These are phyloP conservation scores for Paradendryphiella salina DNA, from an alignment of 2,329 filamentous ascomycete species.

Conservation along the genomic window DNA sequence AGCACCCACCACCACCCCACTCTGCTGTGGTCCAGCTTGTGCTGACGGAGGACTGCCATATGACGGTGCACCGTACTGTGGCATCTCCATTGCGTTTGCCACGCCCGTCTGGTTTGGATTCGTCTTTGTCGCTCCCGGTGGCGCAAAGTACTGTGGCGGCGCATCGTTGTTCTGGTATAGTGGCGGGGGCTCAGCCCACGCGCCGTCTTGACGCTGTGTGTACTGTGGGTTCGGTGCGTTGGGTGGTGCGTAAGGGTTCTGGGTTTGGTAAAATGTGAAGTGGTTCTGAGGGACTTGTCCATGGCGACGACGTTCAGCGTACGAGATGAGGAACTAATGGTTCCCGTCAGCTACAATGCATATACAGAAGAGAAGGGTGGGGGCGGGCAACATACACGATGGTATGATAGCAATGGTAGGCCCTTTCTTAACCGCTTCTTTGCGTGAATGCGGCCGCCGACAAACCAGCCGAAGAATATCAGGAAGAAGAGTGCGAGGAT, in stretches of 20 bases:
- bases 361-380: not conserved
- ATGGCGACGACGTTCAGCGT: constrained; percentile 41
- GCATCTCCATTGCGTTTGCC: constrained; percentile 33
- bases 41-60: not conserved
- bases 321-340: constrained; percentile 50
- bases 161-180: constrained; percentile 41
- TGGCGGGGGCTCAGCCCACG: constrained; percentile 41
- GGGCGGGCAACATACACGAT: constrained; percentile 55
- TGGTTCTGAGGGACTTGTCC: constrained; percentile 42
- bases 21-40: constrained; percentile 34
- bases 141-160: constrained; percentile 42
- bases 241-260: constrained; percentile 21
- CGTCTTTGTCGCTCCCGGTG: constrained; percentile 37
- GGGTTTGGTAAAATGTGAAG: constrained; percentile 47
- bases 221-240: constrained; percentile 16
- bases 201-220: constrained; percentile 35
- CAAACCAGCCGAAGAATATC: constrained; percentile 63
- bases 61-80: constrained; percentile 23
- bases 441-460: constrained; percentile 72
- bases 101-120: constrained; percentile 29
- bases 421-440: constrained; percentile 67
- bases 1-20: constrained; percentile 33
- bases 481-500: constrained; percentile 66
- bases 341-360: not conserved
- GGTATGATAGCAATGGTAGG: constrained; percentile 67